Evolutionary conservation across 2,329 filamentous ascomycete species (phyloP).

Genomic region (Ciborinia camelliae): DNA sequence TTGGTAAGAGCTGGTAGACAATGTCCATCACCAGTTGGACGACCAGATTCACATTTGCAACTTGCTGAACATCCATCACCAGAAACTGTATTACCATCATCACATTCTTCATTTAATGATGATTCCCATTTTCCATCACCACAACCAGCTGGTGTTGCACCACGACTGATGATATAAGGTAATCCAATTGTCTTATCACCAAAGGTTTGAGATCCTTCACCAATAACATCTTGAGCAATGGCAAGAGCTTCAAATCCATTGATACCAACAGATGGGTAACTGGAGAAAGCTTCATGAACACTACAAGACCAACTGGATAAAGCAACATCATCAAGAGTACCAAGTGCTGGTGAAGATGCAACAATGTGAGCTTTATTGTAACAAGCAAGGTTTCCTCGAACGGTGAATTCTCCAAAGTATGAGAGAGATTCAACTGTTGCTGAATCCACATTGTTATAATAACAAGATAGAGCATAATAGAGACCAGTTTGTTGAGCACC

Average conservation of each 20-base stretch:
- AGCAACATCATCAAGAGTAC: slow-evolving; percentile 39
- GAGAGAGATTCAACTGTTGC: slow-evolving; percentile 34
- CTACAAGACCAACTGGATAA: slow-evolving; percentile 45
- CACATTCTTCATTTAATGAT: slow-evolving; percentile 42
- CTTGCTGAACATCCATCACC: slow-evolving; percentile 41
- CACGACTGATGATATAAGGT: slow-evolving; percentile 44
- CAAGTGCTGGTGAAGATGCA: slow-evolving; percentile 38
- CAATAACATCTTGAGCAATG: slow-evolving; percentile 41
- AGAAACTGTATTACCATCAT: slow-evolving; percentile 40
- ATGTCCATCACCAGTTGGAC: slow-evolving; percentile 32
- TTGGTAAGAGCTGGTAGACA: slow-evolving; percentile 22
- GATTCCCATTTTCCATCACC: slow-evolving; percentile 41
- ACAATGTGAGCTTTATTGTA: slow-evolving; percentile 44
- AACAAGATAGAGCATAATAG: slow-evolving; percentile 45
- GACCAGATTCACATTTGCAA: slow-evolving; percentile 40
- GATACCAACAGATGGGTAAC: slow-evolving; percentile 39
- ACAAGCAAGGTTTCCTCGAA: slow-evolving; percentile 41
- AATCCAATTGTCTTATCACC: slow-evolving; percentile 40
- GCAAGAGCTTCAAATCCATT: slow-evolving; percentile 42
- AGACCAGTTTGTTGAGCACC: slow-evolving; percentile 37
- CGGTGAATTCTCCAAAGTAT: slow-evolving; percentile 42
- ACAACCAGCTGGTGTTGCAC: slow-evolving; percentile 42
- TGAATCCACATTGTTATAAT: slow-evolving; percentile 38
- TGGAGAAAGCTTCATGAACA: slow-evolving; percentile 43
- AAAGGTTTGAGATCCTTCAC: slow-evolving; percentile 38